phyloP scores from a whole-genome alignment of 2,329 filamentous ascomycete species.

The Biscogniauxia sp. region DNA sequence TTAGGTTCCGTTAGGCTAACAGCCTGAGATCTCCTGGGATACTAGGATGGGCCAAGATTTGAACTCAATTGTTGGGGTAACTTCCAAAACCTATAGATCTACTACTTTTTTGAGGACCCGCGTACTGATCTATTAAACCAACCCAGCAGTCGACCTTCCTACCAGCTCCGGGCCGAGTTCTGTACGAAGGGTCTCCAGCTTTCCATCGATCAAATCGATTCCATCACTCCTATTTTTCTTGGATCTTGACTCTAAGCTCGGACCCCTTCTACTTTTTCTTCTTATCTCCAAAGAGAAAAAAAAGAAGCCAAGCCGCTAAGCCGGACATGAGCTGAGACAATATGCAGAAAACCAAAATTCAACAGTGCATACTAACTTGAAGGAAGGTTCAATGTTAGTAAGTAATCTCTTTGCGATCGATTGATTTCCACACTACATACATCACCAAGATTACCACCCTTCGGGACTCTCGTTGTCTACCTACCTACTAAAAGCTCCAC shows the following conservation, averaged over 20 bases:
- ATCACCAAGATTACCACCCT: not conserved
- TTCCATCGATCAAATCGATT: not conserved
- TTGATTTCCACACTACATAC: too few species aligned
- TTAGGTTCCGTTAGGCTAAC: too few species aligned
- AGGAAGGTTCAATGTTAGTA: too few species aligned
- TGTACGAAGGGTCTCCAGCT: not conserved
- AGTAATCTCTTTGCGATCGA: too few species aligned
- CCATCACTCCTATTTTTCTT: too few species aligned
- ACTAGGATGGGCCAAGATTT: constrained; percentile 7
- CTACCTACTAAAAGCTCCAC: not conserved
- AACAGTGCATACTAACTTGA: too few species aligned
- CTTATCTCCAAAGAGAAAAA: too few species aligned
- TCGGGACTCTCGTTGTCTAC: not conserved
- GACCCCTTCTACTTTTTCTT: not conserved
- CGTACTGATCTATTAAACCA: not conserved
- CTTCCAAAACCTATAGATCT: constrained; percentile 4
- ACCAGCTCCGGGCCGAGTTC: not conserved
- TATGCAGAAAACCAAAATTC: too few species aligned
- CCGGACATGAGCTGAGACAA: too few species aligned
- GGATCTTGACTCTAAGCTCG: too few species aligned
- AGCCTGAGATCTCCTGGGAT: not conserved
- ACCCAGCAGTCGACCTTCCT: not conserved
- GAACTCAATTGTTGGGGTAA: constrained; percentile 33
- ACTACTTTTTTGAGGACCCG: not conserved
- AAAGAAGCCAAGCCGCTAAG: too few species aligned